Evolutionary conservation across 164 flowering plant genomes (phyloP), one percentile per base, ranked within the genome.

Genomic region (Cinnamomum micranthum): DNA sequence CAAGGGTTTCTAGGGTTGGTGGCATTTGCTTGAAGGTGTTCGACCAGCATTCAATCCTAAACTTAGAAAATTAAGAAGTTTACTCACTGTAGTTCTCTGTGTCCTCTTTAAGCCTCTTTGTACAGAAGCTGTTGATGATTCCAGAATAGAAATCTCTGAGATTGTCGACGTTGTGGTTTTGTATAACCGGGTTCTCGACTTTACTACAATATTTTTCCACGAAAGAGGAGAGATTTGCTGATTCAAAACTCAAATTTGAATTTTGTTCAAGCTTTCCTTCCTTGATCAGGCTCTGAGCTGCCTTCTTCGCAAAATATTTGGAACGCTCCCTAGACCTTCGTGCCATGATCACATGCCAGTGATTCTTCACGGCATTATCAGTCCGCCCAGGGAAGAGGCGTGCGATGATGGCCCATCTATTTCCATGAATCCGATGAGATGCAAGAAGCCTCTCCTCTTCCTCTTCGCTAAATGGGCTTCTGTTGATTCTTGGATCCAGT

Each of bases 341-440:
- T 0, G 92, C 92, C 90, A 86, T 86, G 68, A 87, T 82, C 58
- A 87, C 90, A 76, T 89, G 91, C 93, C 93, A 89, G 63, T 89
- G 93, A 69, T 88, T 89, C 89, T 89, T 89, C 62, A 90, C 89
- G 4, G 91, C 94, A 33, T 90, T 88, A 77, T 90, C 94, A 1
- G 94, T 90, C 4, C 94, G 83, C 9, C 91, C 90, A 0, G 94
- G 93, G 50, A 90, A 90, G 27, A 82, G 82, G 52, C 90, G 82
- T 0, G 94, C 90, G 17, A 90, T 88, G 1, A 85, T 78, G 2
- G 89, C 84, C 91, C 91, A 90, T 77, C 87, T 75, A 50, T 90
- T 90, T 0, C 94, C 94, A 75, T 90, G 88, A 70, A 87, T 72
- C 58, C 91, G 77, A 65, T 90, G 94, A 60, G 89, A 83, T 22